Evolutionary conservation across 140 eudicot species (phyloP).

Genomic region (Senecio squalidus): DNA sequence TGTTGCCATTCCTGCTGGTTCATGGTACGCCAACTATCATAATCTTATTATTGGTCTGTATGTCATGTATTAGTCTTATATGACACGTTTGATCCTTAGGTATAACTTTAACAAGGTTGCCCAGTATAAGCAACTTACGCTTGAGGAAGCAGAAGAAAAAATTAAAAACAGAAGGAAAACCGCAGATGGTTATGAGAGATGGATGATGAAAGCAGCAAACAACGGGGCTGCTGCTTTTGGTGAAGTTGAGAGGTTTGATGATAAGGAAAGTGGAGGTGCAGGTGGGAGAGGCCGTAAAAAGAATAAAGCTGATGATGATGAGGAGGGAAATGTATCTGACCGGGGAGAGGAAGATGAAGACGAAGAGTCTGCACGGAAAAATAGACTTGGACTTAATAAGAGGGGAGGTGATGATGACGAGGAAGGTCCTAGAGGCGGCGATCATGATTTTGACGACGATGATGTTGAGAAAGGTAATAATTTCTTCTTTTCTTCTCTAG

Average conservation of each 20-base stretch:
- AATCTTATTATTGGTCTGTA: neutral
- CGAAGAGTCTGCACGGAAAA: conserved; percentile 78
- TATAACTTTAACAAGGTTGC: conserved; percentile 95
- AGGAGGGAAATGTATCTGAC: conserved; percentile 74
- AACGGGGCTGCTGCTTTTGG: conserved; percentile 96
- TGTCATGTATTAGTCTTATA: neutral
- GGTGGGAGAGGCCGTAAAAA: conserved; percentile 82
- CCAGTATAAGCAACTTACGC: conserved; percentile 92
- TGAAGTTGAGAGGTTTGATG: conserved; percentile 63
- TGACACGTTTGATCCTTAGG: conserved; percentile 35
- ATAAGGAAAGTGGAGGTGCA: conserved; percentile 56
- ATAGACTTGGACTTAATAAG: conserved; percentile 70
- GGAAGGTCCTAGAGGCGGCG: conserved; percentile 97
- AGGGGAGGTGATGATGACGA: conserved; percentile 88
- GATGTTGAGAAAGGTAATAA: conserved; percentile 86
- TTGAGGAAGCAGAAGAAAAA: conserved; percentile 98
- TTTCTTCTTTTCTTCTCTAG: neutral
- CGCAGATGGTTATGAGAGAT: conserved; percentile 90
- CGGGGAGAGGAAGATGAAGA: conserved; percentile 95
- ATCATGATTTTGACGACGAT: conserved; percentile 83
- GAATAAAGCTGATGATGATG: conserved; percentile 51
- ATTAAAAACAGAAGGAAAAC: conserved; percentile 90
- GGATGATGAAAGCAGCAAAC: conserved; percentile 99
- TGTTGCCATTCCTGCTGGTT: conserved; percentile 97
- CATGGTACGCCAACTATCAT: conserved; percentile 53